A percentile compares a stretch with the other conserved stretches of the same genome.
phyloP scores from a whole-genome alignment of 257 asterid genomes.

The Nicotiana benthamiana region DNA sequence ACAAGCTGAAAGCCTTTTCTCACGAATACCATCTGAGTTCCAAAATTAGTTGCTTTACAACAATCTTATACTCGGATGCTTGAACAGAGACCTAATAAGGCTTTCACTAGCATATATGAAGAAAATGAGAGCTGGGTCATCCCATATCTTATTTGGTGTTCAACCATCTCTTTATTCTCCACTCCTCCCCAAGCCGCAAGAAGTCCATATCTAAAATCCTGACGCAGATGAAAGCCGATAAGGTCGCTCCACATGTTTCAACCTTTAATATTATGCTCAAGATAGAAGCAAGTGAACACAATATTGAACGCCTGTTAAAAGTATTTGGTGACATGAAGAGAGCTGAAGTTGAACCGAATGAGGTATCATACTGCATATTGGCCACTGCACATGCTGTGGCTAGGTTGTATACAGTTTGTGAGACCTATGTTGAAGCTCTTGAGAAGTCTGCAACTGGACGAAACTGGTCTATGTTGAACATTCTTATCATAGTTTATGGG shows the following conservation, averaged over 20 bases:
- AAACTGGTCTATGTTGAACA: constrained; percentile 82
- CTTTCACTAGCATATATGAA: constrained; percentile 72
- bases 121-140: constrained; percentile 75
- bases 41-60: constrained; percentile 63
- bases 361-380: constrained; percentile 69
- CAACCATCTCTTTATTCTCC: constrained; percentile 81
- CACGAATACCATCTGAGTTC: constrained; percentile 63
- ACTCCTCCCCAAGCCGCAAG: constrained; percentile 57
- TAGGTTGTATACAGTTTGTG: constrained; percentile 64
- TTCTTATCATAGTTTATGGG: constrained; percentile 63
- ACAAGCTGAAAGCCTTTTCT: constrained; percentile 64
- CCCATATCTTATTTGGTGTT: constrained; percentile 69
- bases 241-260: constrained; percentile 62
- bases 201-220: constrained; percentile 56
- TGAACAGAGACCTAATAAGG: constrained; percentile 65
- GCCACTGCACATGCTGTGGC: constrained; percentile 90
- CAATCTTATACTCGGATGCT: constrained; percentile 82
- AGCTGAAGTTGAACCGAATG: constrained; percentile 54
- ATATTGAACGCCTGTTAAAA: constrained; percentile 50
- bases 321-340: constrained; percentile 63
- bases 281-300: constrained; percentile 73
- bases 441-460: constrained; percentile 53
- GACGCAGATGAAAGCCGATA: constrained; percentile 81
- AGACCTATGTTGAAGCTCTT: constrained; percentile 50
- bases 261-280: constrained; percentile 71